Base-by-base conservation (phyloP, 2,329 filamentous ascomycete genomes). In the Aspergillus jensenii region DNA sequence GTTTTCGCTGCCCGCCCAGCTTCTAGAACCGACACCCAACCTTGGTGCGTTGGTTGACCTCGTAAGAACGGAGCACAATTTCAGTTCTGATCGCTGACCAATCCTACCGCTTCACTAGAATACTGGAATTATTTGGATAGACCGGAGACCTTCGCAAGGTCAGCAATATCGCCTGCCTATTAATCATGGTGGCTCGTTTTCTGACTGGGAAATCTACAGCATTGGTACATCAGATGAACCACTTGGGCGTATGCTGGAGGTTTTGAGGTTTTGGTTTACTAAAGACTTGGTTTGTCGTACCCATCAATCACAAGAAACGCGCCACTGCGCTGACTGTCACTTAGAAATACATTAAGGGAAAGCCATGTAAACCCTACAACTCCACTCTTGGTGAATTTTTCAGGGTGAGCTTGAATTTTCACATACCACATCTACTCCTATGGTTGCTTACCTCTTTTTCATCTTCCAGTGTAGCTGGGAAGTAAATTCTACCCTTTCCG, bases 121-220 rank as follows among this genome's bases (percentile, higher is more conserved):
- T 99, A 98, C 79, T 99, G 95, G 95, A 96, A 96, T 71, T 99
- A 99, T 71, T 83, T 99, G 73, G 95, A 99, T 76, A 86, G 92
- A 67, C 93, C 93, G 21, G 96, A 96, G 75, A 91, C 93, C 48
- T 97, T 99, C 72, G 84, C 84, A 62, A 85, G 81, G 83, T 85
- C 65, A 68, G 78, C 63, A 68, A 62, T 61, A 55, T 61, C 54
- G 56, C 56, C 64, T 55, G 25, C 15, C 35, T 58, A 65, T 65
- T 53, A 45, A 60, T 57, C 41, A 45, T 35, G 58, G 44, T 61
- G 55, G 40, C 57, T 59, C 51, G 50, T 63, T 56, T 67, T 70
- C 78, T 81, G 69, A 81, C 72, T 51, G 55, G 56, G 60, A 53
- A 60, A 59, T 62, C 15, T 61, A 65, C 68, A 87, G 86, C 63